Percentiles rank a stretch among this genome's conserved stretches.
phyloP scores from a whole-genome alignment of 352 stramenopile species.

The Blastocystis sp. region DNA sequence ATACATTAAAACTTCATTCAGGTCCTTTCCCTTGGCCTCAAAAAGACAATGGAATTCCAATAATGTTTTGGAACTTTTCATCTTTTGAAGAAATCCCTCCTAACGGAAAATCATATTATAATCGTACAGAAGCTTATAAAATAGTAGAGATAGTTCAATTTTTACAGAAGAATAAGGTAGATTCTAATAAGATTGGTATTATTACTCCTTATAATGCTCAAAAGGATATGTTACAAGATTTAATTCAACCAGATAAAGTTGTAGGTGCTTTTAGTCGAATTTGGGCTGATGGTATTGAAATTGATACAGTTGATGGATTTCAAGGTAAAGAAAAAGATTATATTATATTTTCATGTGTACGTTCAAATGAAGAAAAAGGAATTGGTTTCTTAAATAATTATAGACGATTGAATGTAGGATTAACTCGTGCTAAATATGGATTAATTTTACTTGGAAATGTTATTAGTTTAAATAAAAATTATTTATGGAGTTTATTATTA shows the following conservation, averaged over 20 bases:
- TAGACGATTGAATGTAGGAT: slow-evolving; percentile 87
- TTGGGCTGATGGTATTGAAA: slow-evolving; percentile 77
- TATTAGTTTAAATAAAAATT: too few species aligned
- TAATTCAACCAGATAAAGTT: slow-evolving; percentile 46
- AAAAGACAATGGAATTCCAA: slow-evolving; percentile 75
- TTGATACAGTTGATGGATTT: slow-evolving; percentile 93
- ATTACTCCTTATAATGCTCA: slow-evolving; percentile 94
- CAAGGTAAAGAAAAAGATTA: slow-evolving; percentile 97
- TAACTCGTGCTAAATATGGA: slow-evolving; percentile 87
- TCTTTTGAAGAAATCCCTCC: slow-evolving; percentile 89
- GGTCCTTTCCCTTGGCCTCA: slow-evolving; percentile 78
- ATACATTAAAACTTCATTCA: slow-evolving; percentile 62
- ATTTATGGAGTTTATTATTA: too few species aligned
- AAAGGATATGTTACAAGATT: slow-evolving; percentile 84
- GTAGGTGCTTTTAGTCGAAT: too few species aligned
- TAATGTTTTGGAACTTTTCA: slow-evolving; percentile 84
- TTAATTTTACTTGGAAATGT: slow-evolving; percentile 89
- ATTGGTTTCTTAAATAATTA: slow-evolving; percentile 95
- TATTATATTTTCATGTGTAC: slow-evolving; percentile 87
- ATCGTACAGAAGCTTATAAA: slow-evolving; percentile 86
- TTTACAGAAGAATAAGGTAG: slow-evolving; percentile 71
- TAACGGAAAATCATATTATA: slow-evolving; percentile 92
- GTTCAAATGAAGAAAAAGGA: slow-evolving; percentile 89
- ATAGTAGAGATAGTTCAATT: slow-evolving; percentile 90
- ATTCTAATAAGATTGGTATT: slow-evolving; percentile 73